Evolutionary conservation across 768 basidiomycete species (phyloP), one percentile per base, ranked within the genome.

Genomic region (Suillus luteus): DNA sequence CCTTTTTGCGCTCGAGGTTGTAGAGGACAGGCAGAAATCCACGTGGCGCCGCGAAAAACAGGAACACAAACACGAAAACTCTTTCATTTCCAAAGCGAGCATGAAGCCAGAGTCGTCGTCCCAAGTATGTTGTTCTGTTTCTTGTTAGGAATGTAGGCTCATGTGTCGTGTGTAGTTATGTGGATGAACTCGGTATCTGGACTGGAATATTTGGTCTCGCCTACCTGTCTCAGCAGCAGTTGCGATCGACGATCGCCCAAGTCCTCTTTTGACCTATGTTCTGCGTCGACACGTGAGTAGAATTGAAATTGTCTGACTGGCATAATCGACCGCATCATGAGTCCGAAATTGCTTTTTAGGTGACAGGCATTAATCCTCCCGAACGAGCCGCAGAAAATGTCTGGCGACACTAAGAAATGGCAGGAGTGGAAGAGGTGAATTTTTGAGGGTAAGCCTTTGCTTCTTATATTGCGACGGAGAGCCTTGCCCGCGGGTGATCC

Each of bases 121-220:
- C 91, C 24, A 92, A 92, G 90, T 91, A 71, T 44, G 80, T 71
- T 51, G 27, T 27, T 27, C 27, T 27, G 27, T 27, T 27, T 27
- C 52, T 8, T 17, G 54, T 9, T 12, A 27, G 3, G 22, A 38
- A 22, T 64, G 35, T 19, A 31, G 38, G 49, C 40, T 37, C 9
- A 49, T 61, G 17, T n/a, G 22, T 52, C 27, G 55, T 40, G 41
- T 48, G 14, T 62, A 91, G 90, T 75, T 91, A 91, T 70, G 82
- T 89, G 41, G 88, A 85, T 19, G 90, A 92, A 77, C 81, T 90
- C 3, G 85, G 87, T 9, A 79, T 92, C 48, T 90, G 89, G 86
- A 80, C 81, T 1, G 87, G 86, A 1, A 85, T 91, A 15, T 90
- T 85, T 80, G 78, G 82, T 4, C 73, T 90, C 19, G 84, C 87